Evolutionary conservation across 805 yeast genomes (phyloP).

Genomic region (Brettanomyces sp.): DNA sequence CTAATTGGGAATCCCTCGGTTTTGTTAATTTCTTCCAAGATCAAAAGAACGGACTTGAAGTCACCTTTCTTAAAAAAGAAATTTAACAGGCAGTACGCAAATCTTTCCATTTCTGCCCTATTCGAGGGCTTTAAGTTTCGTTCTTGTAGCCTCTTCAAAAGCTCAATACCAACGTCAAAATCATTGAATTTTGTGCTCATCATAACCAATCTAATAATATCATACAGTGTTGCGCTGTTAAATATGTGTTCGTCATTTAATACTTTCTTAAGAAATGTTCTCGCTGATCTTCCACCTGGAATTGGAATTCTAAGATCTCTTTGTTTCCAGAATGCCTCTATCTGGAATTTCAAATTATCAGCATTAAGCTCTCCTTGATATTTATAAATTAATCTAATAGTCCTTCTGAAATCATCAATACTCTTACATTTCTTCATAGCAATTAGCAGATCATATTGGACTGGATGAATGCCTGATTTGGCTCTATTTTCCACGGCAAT

Average conservation of each 20-base stretch:
- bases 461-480: slow-evolving; percentile 18
- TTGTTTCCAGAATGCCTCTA: slow-evolving; percentile 15
- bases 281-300: slow-evolving; percentile 4
- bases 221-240: neutral
- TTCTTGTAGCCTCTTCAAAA: slow-evolving; percentile 6
- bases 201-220: slow-evolving; percentile 1
- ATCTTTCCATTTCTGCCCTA: slow-evolving; percentile 7
- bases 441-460: slow-evolving; percentile 7
- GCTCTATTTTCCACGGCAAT: slow-evolving; percentile 16
- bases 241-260: neutral
- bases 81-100: slow-evolving; percentile 8
- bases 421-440: neutral
- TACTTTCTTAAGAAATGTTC: slow-evolving; percentile 3
- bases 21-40: slow-evolving; percentile 10
- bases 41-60: slow-evolving; percentile 7
- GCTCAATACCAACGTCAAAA: slow-evolving; percentile 7
- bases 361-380: neutral
- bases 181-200: slow-evolving; percentile 6
- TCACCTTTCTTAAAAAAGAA: slow-evolving; percentile 8
- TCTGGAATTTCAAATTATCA: slow-evolving; percentile 8
- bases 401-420: neutral
- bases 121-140: slow-evolving; percentile 5
- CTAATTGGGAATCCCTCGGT: slow-evolving; percentile 5
- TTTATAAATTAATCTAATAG: neutral
- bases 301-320: slow-evolving; percentile 7